Base-by-base conservation (phyloP, 768 basidiomycete species). In the Lanmaoa rubissima region DNA sequence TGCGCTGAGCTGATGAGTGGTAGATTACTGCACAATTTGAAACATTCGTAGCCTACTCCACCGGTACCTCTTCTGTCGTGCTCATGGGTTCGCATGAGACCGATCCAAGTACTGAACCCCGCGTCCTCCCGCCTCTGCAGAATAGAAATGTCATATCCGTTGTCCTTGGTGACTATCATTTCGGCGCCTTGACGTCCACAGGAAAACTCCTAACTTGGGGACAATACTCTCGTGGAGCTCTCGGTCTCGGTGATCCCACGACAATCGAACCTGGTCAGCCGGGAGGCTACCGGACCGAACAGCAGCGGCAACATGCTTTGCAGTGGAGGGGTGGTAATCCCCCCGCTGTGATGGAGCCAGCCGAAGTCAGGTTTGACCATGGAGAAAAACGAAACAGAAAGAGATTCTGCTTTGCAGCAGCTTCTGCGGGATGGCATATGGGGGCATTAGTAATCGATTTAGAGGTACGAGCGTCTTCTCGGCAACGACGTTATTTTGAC, bases 111-210 rank as follows among this genome's bases (percentile, higher is more conserved):
- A 76, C 74, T 16, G 63, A 67, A 55, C 91, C 88, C n/a, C 78
- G 75, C 35, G 76, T 93, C 55, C 77, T 90, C 5, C 86, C 88
- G 1, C 82, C 79, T 36, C 75, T 98, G 31, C 93, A 97, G 64
- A 80, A 89, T 62, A 82, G 75, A 61, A 77, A 80, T 38, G 83
- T 98, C 52, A 95, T 98, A 57, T 91, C 92, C 49, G 85, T 96
- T 53, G 87, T 88, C 14, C 79, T 94, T 49, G 96, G 96, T 6
- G 96, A 98, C 72, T 97, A 95, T 70, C 96, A 98, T 75, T 85
- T 79, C 66, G 90, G 85, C 36, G 95, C 96, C 1, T 76, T 97
- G 64, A 95, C 92, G 3, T 77, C 82, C 39, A 71, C 78, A 24
- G 96, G 95, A 16, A 81, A 85, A 66, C 75, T 94, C 26, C 75